Conservation (phyloP, 139 green algal species). For the Asterochloris sp. region DNA sequence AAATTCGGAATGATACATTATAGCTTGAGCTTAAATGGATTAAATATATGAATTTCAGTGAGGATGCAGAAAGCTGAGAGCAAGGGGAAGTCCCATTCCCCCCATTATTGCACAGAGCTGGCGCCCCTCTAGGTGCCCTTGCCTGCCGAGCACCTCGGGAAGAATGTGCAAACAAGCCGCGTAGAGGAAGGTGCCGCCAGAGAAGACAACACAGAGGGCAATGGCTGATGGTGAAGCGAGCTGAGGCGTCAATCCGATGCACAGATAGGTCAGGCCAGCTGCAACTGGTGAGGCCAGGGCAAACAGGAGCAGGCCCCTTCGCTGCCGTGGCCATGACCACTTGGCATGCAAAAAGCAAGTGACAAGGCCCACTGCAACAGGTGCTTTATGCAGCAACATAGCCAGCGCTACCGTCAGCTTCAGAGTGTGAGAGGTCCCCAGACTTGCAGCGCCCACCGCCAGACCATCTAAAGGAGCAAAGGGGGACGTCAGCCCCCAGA, state of each 20-base stretch:
- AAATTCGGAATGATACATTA: too few species aligned
- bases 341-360: constrained; percentile 40
- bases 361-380: constrained; percentile 50
- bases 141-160: not conserved
- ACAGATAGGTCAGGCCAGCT: too few species aligned
- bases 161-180: constrained; percentile 60
- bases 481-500: too few species aligned
- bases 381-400: constrained; percentile 56
- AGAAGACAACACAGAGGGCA: constrained; percentile 38
- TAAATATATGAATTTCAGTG: not conserved
- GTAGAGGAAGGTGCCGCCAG: constrained; percentile 61
- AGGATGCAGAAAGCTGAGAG: not conserved
- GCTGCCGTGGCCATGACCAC: too few species aligned
- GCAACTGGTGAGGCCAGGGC: too few species aligned
- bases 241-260: too few species aligned
- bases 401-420: constrained; percentile 34
- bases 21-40: too few species aligned
- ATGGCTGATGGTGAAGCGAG: not conserved
- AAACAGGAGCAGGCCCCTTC: too few species aligned
- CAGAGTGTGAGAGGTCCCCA: constrained; percentile 33
- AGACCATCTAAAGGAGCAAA: constrained; percentile 38
- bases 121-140: not conserved
- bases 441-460: constrained; percentile 49
- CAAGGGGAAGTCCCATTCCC: not conserved
- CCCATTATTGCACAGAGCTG: not conserved